Evolutionary conservation across 108 stramenopile genomes (phyloP), one percentile per base, ranked within the genome.

Genomic region (Skeletonema potamos): DNA sequence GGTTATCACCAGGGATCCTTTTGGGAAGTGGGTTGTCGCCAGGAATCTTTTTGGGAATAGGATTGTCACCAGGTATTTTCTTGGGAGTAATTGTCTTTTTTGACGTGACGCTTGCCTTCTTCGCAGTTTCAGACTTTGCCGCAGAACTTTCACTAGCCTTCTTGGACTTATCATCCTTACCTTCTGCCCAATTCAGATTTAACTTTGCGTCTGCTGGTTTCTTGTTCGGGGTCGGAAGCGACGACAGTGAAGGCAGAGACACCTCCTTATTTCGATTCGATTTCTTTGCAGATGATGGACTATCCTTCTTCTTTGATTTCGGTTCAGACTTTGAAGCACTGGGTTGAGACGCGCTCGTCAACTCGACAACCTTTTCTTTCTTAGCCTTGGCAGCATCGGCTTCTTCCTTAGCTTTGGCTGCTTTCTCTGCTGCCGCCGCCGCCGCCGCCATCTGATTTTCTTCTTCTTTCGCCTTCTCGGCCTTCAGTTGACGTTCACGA

Each of bases 401-500:
- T 89, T 83, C 46, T 73, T 82, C 37, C 81, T 58, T 58, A 72
- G 74, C 20, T 79, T 70, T 48, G 68, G 80, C 57, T 85, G 84
- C 34, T 73, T 74, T n/a, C 32, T 83, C 51, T 82, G 83, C 39
- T 81, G 46, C 39, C 54, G 77, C 62, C 64, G 81, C 75, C 41
- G 66, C 58, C 67, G 86, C 87, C 71, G 86, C 87, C 54, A 77
- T 76, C 48, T 87, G 84, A 7, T 79, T 66, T 62, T 77, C 86
- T 64, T 91, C 77, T 37, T 95, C 91, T 67, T 89, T 82, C 27
- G 89, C 82, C 65, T 73, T 74, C 46, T 79, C 77, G 22, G 87
- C 76, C 60, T 91, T 89, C 41, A 83, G 86, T 62, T 87, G 86
- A 17, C 93, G 85, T 64, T 95, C 91, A 12, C 86, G 85, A 59